Evolutionary conservation across 352 stramenopile genomes (phyloP), one percentile per base, ranked within the genome.

Genomic region (Pythium sp.): DNA sequence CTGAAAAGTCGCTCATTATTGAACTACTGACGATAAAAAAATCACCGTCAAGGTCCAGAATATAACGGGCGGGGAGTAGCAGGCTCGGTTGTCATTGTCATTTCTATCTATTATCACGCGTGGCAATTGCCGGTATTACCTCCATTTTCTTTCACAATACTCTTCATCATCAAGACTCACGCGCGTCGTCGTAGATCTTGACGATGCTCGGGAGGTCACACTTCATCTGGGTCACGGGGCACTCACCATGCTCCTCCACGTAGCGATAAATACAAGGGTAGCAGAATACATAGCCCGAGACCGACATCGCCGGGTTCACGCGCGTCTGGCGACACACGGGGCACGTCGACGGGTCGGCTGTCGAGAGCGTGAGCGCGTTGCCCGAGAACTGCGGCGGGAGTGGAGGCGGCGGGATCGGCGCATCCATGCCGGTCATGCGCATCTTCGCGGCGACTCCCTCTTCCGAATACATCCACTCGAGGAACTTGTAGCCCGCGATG

Each of bases 381-480:
- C 80, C 83, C 1, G 79, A 86, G 67, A 92, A 88, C 34, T 82
- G 76, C 26, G 88, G 86, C 24, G 85, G 79, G 18, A 92, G 72
- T 32, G 88, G 88, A n/a, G 88, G 88, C 14, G 86, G 86, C 47
- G 88, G 88, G 8, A 89, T 74, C 12, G 84, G 86, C 12, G 77
- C 81, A 47, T 92, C 77, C 8, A 74, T 76, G 7, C 76, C 77
- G 0, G 75, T 91, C 54, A 87, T 65, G 47, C 77, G 80, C 58
- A 90, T 65, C 60, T 89, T 91, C 26, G 76, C 80, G 0, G 85
- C 76, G 11, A 74, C 75, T 18, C 84, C 86, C 63, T 93, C 86
- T 58, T 96, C 88, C 54, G 85, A 94, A 75, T 96, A 93, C 81
- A 96, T 92, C 88, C 88, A 96, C 69, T 96, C 88, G 51, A 93